These are phyloP conservation scores for Huntiella bhutanensis DNA, from an alignment of 2,329 filamentous ascomycete genomes.

Conservation along the genomic window DNA sequence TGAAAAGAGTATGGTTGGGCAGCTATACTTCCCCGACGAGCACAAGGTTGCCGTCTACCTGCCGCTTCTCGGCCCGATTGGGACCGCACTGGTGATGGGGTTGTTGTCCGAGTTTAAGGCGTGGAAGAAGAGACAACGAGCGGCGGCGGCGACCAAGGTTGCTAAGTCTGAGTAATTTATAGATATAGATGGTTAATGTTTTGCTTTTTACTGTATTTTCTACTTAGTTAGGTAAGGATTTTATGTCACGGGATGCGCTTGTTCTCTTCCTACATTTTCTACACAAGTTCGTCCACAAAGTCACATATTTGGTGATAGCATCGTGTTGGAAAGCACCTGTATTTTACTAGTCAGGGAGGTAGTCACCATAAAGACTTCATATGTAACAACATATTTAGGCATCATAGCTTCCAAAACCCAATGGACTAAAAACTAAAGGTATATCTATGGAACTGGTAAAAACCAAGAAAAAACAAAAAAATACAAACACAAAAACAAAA, in stretches of 20 bases:
- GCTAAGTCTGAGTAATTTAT: conserved; percentile 19
- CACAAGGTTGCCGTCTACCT: conserved; percentile 95
- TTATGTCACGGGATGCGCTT: neutral
- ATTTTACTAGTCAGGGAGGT: no score
- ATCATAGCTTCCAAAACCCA: neutral
- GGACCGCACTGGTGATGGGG: conserved; percentile 73
- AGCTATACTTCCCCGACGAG: conserved; percentile 96
- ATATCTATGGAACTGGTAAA: neutral
- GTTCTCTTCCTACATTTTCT: neutral
- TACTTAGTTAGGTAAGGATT: neutral
- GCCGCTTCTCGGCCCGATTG: conserved; percentile 74
- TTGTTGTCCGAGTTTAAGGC: conserved; percentile 62
- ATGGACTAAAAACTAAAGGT: neutral
- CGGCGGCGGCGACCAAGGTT: conserved; percentile 20
- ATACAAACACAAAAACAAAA: neutral
- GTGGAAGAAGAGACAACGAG: conserved; percentile 30
- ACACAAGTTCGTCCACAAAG: no score
- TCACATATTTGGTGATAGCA: no score
- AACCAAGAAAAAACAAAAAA: neutral
- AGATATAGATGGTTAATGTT: neutral
- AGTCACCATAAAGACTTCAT: no score
- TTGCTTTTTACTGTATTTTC: neutral
- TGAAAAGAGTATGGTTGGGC: conserved; percentile 96
- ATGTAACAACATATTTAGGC: no score
- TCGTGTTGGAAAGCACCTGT: no score